These are phyloP conservation scores for Bipolaris cookei DNA, from an alignment of 2,329 filamentous ascomycete genomes.

Conservation along the genomic window DNA sequence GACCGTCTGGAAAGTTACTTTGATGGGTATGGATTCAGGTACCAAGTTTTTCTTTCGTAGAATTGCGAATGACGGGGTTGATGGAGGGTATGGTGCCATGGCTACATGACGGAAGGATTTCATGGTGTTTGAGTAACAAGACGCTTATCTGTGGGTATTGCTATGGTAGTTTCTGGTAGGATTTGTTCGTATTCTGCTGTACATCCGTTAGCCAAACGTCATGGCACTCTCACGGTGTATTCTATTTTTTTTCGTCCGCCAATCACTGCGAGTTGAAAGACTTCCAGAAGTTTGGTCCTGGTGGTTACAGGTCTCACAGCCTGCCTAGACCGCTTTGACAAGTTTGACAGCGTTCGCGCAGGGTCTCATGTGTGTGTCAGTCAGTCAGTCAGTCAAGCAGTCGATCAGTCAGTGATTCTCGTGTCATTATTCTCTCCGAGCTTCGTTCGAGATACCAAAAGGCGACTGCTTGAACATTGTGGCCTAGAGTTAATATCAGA, in stretches of 20 bases:
- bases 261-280: neutral
- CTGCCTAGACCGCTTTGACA: neutral
- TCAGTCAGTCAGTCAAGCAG: neutral
- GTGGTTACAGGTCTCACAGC: neutral
- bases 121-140: conserved; percentile 3
- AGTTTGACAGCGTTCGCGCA: neutral
- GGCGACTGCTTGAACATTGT: conserved; percentile 1
- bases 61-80: neutral
- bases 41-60: neutral
- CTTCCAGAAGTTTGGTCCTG: neutral
- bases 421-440: neutral
- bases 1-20: conserved; percentile 11
- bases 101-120: neutral
- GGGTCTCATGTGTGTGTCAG: neutral
- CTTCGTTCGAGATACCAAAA: neutral
- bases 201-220: neutral
- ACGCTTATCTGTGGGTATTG: conserved; percentile 11
- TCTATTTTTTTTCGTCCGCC: conserved; percentile 5
- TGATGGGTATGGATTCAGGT: conserved; percentile 7
- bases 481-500: conserved; percentile 10
- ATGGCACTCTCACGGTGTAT: neutral
- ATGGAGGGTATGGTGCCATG: neutral
- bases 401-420: neutral
- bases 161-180: neutral
- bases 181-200: conserved; percentile 4